These are phyloP conservation scores for Wallacemonas collosoma DNA, from an alignment of 208 protist genomes.

Conservation along the genomic window DNA sequence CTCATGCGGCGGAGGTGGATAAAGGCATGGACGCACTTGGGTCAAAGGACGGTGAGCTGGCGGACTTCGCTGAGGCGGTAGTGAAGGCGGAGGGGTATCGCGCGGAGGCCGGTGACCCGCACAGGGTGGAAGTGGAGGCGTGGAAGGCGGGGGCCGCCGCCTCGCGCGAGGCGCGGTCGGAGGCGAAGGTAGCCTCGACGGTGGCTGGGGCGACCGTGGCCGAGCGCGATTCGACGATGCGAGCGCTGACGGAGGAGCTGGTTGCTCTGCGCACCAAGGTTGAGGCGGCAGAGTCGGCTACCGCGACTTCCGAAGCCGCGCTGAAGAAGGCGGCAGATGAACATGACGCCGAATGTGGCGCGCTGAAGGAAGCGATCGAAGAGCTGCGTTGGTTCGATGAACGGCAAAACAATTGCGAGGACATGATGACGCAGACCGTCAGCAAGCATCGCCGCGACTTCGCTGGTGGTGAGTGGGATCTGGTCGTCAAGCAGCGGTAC, in stretches of 20 bases:
- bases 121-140: no score
- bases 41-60: no score
- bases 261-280: background rate
- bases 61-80: no score
- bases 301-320: background rate
- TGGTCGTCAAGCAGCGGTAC: conserved; percentile 16
- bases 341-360: background rate
- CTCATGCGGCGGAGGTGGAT: background rate
- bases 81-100: no score
- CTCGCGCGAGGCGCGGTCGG: no score
- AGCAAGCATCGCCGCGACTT: conserved; percentile 17
- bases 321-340: background rate
- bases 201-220: no score
- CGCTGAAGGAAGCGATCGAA: conserved; percentile 4
- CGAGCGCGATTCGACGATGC: background rate
- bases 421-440: conserved; percentile 1
- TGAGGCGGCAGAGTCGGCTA: conserved; percentile 6
- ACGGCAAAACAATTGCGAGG: conserved; percentile 13
- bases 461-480: conserved; percentile 34
- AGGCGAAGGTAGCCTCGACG: no score
- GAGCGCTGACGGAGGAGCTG: background rate
- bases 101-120: no score
- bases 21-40: no score
- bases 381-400: conserved; percentile 21
- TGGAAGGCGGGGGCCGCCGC: no score